phyloP scores from a whole-genome alignment of 2,329 filamentous ascomycete species.

The Claviceps sp. region DNA sequence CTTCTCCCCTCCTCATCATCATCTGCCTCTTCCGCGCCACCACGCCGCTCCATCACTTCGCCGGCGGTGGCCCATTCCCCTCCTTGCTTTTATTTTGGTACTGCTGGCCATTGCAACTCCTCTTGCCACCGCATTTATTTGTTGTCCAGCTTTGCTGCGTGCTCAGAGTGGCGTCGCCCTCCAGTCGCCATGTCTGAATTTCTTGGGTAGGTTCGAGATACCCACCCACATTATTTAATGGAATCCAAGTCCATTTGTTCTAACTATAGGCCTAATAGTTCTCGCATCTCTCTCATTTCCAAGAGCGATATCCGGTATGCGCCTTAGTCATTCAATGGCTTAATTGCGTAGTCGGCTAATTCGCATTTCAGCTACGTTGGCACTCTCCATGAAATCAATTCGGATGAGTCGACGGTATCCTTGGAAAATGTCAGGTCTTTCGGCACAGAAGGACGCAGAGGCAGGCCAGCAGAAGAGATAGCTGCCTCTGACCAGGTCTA shows the following conservation, averaged over 20 bases:
- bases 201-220: constrained; percentile 34
- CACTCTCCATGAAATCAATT: constrained; percentile 94
- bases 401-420: constrained; percentile 89
- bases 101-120: constrained; percentile 11
- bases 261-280: constrained; percentile 36
- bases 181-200: constrained; percentile 42
- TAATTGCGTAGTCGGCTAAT: constrained; percentile 18
- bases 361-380: constrained; percentile 65
- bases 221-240: not conserved
- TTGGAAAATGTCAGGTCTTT: constrained; percentile 92
- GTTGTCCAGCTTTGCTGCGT: constrained; percentile 18
- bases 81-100: constrained; percentile 4
- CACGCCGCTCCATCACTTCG: not conserved
- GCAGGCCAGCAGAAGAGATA: constrained; percentile 68
- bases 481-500: constrained; percentile 77
- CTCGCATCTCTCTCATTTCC: constrained; percentile 91
- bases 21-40: constrained; percentile 5
- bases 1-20: constrained; percentile 1
- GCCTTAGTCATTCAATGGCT: constrained; percentile 6
- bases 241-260: not conserved
- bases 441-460: constrained; percentile 82
- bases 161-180: constrained; percentile 25
- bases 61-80: not conserved
- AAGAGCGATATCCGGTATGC: constrained; percentile 92
- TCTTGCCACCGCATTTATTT: constrained; percentile 12